These are phyloP conservation scores for Choiromyces venosus DNA, from an alignment of 495 filamentous ascomycete species.

Conservation along the genomic window DNA sequence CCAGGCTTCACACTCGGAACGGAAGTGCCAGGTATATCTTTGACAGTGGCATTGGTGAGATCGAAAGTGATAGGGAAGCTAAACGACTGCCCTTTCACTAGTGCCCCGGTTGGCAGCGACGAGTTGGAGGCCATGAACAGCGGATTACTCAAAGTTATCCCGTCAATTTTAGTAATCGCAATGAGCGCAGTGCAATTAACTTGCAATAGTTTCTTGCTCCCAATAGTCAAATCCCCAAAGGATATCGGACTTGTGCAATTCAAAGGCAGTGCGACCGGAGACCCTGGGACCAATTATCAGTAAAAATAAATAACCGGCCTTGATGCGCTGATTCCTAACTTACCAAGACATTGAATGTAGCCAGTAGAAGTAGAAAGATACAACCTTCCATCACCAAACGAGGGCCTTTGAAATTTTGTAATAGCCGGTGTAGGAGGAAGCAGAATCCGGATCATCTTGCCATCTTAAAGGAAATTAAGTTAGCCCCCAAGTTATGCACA, in stretches of 20 bases:
- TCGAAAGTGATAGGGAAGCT: constrained; percentile 45
- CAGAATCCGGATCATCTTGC: constrained; percentile 44
- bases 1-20: constrained; percentile 17
- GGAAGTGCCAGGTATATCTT: constrained; percentile 40
- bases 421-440: constrained; percentile 44
- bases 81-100: constrained; percentile 42
- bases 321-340: background rate
- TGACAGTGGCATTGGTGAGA: constrained; percentile 42
- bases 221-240: constrained; percentile 47
- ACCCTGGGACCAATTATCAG: constrained; percentile 42
- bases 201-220: constrained; percentile 31
- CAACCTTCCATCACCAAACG: constrained; percentile 48
- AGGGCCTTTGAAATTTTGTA: constrained; percentile 50
- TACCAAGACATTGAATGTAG: constrained; percentile 34
- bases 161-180: constrained; percentile 41
- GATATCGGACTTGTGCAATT: constrained; percentile 44
- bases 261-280: constrained; percentile 46
- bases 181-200: constrained; percentile 45
- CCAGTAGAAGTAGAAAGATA: constrained; percentile 47
- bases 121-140: constrained; percentile 41
- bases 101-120: constrained; percentile 40
- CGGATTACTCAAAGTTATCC: constrained; percentile 35
- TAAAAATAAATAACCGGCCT: background rate
- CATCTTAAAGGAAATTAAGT: constrained; percentile 44
- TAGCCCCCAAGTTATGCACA: constrained; percentile 45